A percentile compares a stretch with the other conserved stretches of the same genome.
phyloP scores from a whole-genome alignment of 805 yeast species.

The Metahyphopichia silvanorum region DNA sequence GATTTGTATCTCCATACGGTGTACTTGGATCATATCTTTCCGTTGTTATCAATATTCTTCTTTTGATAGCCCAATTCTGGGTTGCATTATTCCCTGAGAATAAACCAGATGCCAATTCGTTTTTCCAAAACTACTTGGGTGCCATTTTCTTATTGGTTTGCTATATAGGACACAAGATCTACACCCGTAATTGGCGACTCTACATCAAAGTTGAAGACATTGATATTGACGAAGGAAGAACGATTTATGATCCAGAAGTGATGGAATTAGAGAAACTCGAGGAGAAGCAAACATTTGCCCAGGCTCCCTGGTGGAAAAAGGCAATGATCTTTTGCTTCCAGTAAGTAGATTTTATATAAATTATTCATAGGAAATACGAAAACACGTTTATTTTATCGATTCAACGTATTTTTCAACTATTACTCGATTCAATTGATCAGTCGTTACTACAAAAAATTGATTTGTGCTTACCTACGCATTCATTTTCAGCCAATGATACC shows the following conservation, averaged over 20 bases:
- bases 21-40: conserved; percentile 22
- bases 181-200: conserved; percentile 28
- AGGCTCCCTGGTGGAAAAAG: conserved; percentile 9
- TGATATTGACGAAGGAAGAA: conserved; percentile 63
- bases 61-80: conserved; percentile 25
- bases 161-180: conserved; percentile 52
- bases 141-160: conserved; percentile 38
- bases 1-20: conserved; percentile 24
- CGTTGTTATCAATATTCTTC: conserved; percentile 15
- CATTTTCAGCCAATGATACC: too few relatives aligned
- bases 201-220: conserved; percentile 45
- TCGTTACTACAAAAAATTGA: too few relatives aligned
- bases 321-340: not conserved
- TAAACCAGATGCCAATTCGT: conserved; percentile 41
- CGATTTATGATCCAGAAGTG: conserved; percentile 51
- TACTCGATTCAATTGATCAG: too few relatives aligned
- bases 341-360: not conserved
- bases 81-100: conserved; percentile 36
- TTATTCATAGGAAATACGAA: not conserved
- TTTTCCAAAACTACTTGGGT: conserved; percentile 57
- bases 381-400: too few relatives aligned
- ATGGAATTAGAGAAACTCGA: conserved; percentile 51
- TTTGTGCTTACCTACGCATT: too few relatives aligned
- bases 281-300: conserved; percentile 19
- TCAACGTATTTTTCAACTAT: too few relatives aligned